Conservation (phyloP, 257 asterid genomes). For the Solanum rostratum region DNA sequence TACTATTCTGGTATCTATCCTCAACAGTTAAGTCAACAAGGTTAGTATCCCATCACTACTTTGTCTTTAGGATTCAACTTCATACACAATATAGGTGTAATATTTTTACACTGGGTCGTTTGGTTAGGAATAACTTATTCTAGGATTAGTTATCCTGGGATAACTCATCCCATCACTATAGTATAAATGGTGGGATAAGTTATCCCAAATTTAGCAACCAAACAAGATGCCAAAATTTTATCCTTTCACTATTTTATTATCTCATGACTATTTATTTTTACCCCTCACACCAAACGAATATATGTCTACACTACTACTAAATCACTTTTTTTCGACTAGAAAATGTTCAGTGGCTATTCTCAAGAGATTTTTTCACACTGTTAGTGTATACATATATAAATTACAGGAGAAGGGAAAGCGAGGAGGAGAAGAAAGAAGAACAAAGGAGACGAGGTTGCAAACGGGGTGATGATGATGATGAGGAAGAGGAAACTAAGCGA, state of each 20-base stretch:
- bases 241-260: too few species aligned
- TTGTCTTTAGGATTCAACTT: neutral
- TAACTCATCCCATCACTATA: too few species aligned
- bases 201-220: too few species aligned
- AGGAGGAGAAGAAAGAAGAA: slow-evolving; percentile 28
- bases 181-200: too few species aligned
- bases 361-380: neutral
- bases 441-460: slow-evolving; percentile 11
- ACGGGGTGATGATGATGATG: neutral
- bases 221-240: too few species aligned
- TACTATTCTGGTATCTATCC: slow-evolving; percentile 26
- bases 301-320: too few species aligned
- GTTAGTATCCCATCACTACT: slow-evolving; percentile 3
- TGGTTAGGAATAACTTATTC: too few species aligned
- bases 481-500: slow-evolving; percentile 14
- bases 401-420: slow-evolving; percentile 10
- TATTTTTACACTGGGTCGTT: neutral
- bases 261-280: too few species aligned
- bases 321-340: too few species aligned
- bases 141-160: too few species aligned
- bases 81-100: neutral
- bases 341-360: too few species aligned
- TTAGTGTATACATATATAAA: neutral
- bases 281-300: too few species aligned
- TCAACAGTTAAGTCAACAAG: slow-evolving; percentile 25